Evolutionary conservation across 257 asterid genomes (phyloP), one percentile per base, ranked within the genome.

Genomic region (Paulownia fortunei): DNA sequence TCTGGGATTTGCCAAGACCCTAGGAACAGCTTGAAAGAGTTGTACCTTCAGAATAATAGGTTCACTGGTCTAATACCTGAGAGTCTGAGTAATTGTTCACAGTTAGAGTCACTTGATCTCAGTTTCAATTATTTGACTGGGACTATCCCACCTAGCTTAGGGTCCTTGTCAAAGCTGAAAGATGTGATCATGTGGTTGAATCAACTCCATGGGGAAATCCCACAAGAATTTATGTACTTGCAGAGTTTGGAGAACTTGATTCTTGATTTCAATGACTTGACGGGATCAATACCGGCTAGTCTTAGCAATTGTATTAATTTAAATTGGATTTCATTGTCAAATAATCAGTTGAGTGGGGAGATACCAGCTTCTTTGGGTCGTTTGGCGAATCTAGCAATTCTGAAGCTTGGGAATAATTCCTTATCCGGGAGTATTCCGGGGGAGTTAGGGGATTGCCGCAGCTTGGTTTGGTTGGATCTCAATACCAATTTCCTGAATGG

Each of bases 281-380:
- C 81, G 0, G 99, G 99, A 1, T 81, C 88, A 0, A 86, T 95
- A 56, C 99, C 99, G 11, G 82, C 87, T 32, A 83, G 87, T 69
- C 90, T 95, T 19, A 88, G 98, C 92, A 91, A 95, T 70, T 95
- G 99, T 39, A 79, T 87, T 3, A 91, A 83, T 21, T 79, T 95
- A 90, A 93, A 84, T 73, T 95, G 99, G 99, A 90, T 95, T 90
- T 95, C 98, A 0, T 49, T 95, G 89, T 93, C 99, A 9, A 90
- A 93, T 58, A 95, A 95, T 71, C 81, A 30, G 51, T 67, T 95
- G 83, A 86, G 70, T 12, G 97, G 98, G 1, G 91, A 87, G 55
- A 93, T 95, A 44, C 98, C 99, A 3, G 62, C 97, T 15, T 90
- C 96, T 0, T 66, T 95, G 54, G 99, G 99, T 6, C 77, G 44